Evolutionary conservation across 2,329 filamentous ascomycete species (phyloP).

Genomic region (Fusarium illudens): DNA sequence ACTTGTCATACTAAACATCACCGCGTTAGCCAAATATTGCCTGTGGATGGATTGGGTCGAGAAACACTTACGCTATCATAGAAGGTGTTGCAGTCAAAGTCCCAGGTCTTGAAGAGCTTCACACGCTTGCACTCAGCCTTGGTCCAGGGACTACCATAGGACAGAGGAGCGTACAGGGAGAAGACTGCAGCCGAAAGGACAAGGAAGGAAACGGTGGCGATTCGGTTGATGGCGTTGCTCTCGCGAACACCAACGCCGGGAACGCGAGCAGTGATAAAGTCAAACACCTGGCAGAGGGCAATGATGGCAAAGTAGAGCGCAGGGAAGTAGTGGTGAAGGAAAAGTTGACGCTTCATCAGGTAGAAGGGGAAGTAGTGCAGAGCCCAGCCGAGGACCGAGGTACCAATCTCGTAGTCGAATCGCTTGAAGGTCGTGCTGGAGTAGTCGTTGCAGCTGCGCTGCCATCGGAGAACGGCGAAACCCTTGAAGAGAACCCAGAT

Average conservation of each 20-base stretch:
- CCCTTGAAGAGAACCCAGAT: conserved; percentile 87
- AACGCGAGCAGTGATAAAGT: conserved; percentile 82
- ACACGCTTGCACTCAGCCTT: conserved; percentile 84
- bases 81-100: conserved; percentile 98
- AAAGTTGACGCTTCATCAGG: conserved; percentile 97
- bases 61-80: conserved; percentile 76
- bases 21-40: conserved; percentile 25
- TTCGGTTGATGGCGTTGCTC: conserved; percentile 74
- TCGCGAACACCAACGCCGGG: conserved; percentile 72
- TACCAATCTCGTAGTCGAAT: conserved; percentile 96
- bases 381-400: conserved; percentile 89
- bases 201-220: conserved; percentile 78
- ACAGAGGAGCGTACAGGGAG: conserved; percentile 83
- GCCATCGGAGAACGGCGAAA: conserved; percentile 89
- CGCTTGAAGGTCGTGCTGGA: conserved; percentile 84
- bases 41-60: no score
- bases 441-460: conserved; percentile 92
- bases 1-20: conserved; percentile 58
- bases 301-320: conserved; percentile 96
- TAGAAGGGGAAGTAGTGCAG: conserved; percentile 99
- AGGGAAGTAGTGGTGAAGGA: conserved; percentile 98
- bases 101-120: conserved; percentile 90
- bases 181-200: conserved; percentile 79
- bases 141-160: conserved; percentile 95
- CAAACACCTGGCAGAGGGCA: conserved; percentile 86